Evolutionary conservation across 805 yeast genomes (phyloP), one percentile per base, ranked within the genome.

Genomic region (Saccharomyces mikatae): DNA sequence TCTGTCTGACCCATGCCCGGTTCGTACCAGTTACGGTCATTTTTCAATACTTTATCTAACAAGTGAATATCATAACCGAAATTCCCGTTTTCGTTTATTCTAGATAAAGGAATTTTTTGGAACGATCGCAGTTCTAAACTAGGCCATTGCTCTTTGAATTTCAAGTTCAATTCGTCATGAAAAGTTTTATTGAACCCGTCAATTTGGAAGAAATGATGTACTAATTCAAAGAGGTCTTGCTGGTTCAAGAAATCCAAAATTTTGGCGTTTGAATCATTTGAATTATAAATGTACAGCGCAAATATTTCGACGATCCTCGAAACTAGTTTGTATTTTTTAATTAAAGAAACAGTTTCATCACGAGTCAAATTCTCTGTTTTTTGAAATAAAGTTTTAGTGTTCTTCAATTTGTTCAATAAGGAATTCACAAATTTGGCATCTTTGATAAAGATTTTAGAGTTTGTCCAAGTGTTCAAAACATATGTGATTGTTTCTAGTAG

Each of bases 381-480:
- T 8, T 41, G 29, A 8, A 51, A 50, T 17, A 36, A 36, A 2
- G 70, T 56, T 29, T 62, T 65, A 64, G 56, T 78, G 55, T 54
- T 72, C 65, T 47, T 69, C 47, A 52, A 77, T 61, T 63, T 82
- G 29, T 65, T 63, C 28, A 74, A 62, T 27, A 76, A 60, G 3
- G 67, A 63, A 29, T 62, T 55, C 26, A 73, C 67, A 48, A 75
- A 72, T 24, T 61, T 62, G 1, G 62, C 62, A 61, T 84, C 89
- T 6, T 74, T 66, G 32, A 73, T 73, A 5, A 76, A 79, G 47
- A 80, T 79, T 51, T 80, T 77, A 0, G 82, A 80, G 1, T 84
- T 77, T 0, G 86, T 80, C 95, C 96, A 87, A 0, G 89, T 80
- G 65, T 87, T 87, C 62, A 84, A 80, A 0, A 95, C 90, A 50